phyloP scores from a whole-genome alignment of 2,329 filamentous ascomycete species.

The Biscogniauxia mediterranea region DNA sequence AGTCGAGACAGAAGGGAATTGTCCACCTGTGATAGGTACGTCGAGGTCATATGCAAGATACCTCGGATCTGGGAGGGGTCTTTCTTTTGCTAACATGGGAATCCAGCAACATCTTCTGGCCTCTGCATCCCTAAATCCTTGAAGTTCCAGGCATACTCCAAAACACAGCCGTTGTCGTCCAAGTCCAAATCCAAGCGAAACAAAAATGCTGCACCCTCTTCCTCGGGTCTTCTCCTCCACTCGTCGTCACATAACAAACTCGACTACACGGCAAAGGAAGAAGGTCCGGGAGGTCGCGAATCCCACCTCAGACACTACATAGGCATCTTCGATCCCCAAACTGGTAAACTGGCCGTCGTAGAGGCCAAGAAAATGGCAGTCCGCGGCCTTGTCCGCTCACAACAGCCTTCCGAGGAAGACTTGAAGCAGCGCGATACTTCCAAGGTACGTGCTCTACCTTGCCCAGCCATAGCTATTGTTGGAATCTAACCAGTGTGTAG shows the following conservation, averaged over 20 bases:
- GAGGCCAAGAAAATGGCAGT: conserved; percentile 65
- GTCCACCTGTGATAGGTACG: conserved; percentile 55
- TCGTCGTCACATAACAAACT: conserved; percentile 55
- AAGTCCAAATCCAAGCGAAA: conserved; percentile 35
- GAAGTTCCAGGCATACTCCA: conserved; percentile 50
- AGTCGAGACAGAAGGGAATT: conserved; percentile 43
- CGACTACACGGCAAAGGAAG: conserved; percentile 59
- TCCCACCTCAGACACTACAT: conserved; percentile 60
- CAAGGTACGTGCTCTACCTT: conserved; percentile 32
- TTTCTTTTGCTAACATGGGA: conserved; percentile 6
- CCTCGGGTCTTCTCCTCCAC: conserved; percentile 54
- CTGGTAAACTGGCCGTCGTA: conserved; percentile 58
- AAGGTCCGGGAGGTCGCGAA: conserved; percentile 40
- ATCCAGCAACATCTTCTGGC: conserved; percentile 42
- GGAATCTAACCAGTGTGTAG: conserved; percentile 37
- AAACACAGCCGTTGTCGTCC: conserved; percentile 32
- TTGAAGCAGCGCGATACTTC: conserved; percentile 36
- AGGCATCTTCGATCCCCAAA: conserved; percentile 61
- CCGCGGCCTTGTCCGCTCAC: conserved; percentile 54
- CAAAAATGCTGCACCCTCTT: conserved; percentile 38
- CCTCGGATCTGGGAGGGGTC: neutral
- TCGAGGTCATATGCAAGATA: conserved; percentile 3
- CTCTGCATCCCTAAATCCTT: conserved; percentile 36
- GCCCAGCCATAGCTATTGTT: neutral
- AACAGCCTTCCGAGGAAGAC: conserved; percentile 50